Conservation (phyloP, 306 rosid species). For the Senna tora region DNA sequence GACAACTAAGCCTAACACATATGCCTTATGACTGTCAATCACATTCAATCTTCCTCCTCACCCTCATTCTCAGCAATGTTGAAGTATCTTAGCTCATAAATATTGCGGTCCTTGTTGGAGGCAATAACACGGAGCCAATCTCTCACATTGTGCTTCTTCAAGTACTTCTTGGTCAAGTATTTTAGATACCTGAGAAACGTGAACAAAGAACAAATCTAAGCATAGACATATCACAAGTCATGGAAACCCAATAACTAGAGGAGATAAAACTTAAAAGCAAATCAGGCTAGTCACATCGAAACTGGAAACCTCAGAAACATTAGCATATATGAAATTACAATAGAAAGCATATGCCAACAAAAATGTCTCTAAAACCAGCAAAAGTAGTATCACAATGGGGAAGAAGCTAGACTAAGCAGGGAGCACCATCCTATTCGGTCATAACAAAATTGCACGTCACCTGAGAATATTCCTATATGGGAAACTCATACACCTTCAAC, state of each 20-base stretch:
- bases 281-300: neutral
- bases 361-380: neutral
- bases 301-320: neutral
- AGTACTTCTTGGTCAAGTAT: constrained; percentile 68
- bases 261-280: neutral
- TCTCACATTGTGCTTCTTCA: constrained; percentile 83
- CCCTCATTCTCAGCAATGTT: constrained; percentile 78
- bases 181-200: constrained; percentile 55
- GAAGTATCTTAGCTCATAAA: constrained; percentile 73
- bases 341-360: neutral
- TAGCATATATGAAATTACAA: neutral
- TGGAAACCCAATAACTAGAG: neutral
- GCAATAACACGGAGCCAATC: constrained; percentile 80
- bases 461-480: neutral
- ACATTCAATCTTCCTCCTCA: constrained; percentile 60
- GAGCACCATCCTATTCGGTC: neutral
- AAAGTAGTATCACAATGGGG: neutral
- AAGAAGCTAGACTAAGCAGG: neutral
- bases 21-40: neutral
- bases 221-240: neutral
- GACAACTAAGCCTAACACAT: constrained; percentile 21
- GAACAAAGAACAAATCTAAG: neutral
- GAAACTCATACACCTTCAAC: neutral
- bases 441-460: neutral
- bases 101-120: constrained; percentile 67